Base-by-base conservation (phyloP, 352 stramenopile genomes). In the Elongisporangium undulatum region DNA sequence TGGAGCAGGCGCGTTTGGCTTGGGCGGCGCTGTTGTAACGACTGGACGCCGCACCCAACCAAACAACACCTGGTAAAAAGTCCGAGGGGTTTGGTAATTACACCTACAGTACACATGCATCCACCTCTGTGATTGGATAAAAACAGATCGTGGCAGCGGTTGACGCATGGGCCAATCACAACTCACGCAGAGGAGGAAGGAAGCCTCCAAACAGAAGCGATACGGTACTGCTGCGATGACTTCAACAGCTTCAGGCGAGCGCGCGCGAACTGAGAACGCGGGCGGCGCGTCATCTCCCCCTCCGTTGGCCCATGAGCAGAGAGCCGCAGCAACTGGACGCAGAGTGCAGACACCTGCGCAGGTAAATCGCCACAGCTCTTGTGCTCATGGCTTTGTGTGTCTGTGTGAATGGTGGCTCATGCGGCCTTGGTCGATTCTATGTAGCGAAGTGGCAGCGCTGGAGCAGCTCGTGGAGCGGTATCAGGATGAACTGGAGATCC, bases 381-480 rank as follows among this genome's bases (percentile, higher is more conserved):
- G 6, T 24, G 23, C 22, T 50, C 12, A 39, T n/a, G 23, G 19
- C 39, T 51, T n/a, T n/a, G 12, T 16, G 16, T n/a, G 26, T 39
- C 20, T 51, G 20, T 34, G 45, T 5, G 8, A 19, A 12, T 23
- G 13, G 23, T 38, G 23, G 17, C 16, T 41, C 34, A 15, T 34
- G 6, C 58, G 19, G 56, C 3, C 51, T 6, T 39, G 16, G 19
- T 16, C 39, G 19, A 12, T 21, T 66, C 38, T n/a, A 9, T 61
- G 1, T 41, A 89, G 81, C 22, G 81, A 91, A 59, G 62, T 91
- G 22, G 65, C 58, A 23, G 79, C 77, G 16, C 72, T 91, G 51
- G 79, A 89, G 59, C 52, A 61, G 49, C 66, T 91, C n/a, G 72
- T 89, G 41, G 64, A 74, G 49, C 69, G 75, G 24, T 89, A 88